phyloP scores from a whole-genome alignment of 2,329 filamentous ascomycete genomes.

The Westerdykella sp. region DNA sequence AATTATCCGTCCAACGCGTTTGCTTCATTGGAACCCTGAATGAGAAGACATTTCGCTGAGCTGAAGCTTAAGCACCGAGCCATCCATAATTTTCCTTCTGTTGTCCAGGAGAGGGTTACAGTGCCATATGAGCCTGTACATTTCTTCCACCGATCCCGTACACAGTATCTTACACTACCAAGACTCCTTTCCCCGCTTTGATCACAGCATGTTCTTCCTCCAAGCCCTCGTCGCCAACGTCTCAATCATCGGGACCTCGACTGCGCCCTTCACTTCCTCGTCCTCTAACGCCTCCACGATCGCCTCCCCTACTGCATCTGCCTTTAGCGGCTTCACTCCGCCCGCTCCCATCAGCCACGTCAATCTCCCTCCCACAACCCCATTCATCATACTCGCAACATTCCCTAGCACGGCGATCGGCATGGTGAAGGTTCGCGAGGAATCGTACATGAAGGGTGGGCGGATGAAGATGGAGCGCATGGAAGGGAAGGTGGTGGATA shows the following conservation, averaged over 20 bases:
- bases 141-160: neutral
- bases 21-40: too few species aligned
- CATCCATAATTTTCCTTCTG: too few species aligned
- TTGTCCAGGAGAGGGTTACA: too few species aligned
- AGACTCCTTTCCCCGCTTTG: too few species aligned
- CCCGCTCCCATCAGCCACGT: constrained; percentile 73
- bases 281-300: constrained; percentile 82
- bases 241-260: constrained; percentile 77
- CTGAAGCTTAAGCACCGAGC: too few species aligned
- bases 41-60: too few species aligned
- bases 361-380: constrained; percentile 67
- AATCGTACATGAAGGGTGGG: constrained; percentile 85
- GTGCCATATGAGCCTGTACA: too few species aligned
- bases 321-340: constrained; percentile 79
- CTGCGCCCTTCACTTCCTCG: constrained; percentile 62
- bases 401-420: constrained; percentile 75
- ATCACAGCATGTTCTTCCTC: constrained; percentile 69
- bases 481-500: constrained; percentile 63
- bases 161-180: constrained; percentile 49
- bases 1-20: too few species aligned
- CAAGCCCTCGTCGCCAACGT: constrained; percentile 73
- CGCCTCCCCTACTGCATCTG: constrained; percentile 79
- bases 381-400: constrained; percentile 70
- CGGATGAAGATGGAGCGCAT: constrained; percentile 79
- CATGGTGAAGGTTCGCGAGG: constrained; percentile 71